Conservation (phyloP, 768 basidiomycete species). For the Lentinula raphanica region DNA sequence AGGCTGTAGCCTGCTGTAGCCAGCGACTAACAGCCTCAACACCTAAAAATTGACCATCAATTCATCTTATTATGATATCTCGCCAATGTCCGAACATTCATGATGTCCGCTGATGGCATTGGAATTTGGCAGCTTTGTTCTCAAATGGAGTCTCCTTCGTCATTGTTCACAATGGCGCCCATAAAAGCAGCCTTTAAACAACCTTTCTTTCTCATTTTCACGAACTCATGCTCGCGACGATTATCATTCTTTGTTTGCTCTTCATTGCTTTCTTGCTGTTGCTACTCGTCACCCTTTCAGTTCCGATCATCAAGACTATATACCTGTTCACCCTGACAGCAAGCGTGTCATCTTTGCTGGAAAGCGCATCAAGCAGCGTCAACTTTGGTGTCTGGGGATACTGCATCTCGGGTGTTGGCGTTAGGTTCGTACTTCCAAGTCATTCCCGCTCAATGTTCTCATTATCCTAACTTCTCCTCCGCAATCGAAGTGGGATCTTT, state of each 20-base stretch:
- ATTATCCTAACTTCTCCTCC: slow-evolving; percentile 11
- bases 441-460: not conserved
- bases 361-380: slow-evolving; percentile 31
- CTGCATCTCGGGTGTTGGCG: slow-evolving; percentile 43
- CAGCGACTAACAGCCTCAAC: no score
- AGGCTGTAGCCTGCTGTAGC: no score
- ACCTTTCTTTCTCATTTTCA: not conserved
- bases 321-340: slow-evolving; percentile 40
- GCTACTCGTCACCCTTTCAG: slow-evolving; percentile 57
- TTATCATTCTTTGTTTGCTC: slow-evolving; percentile 35
- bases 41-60: not conserved
- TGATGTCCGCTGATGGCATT: not conserved
- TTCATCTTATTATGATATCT: slow-evolving; percentile 1
- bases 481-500: slow-evolving; percentile 34
- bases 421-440: slow-evolving; percentile 31
- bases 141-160: not conserved
- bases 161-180: slow-evolving; percentile 6
- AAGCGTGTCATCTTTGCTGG: slow-evolving; percentile 26
- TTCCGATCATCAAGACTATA: slow-evolving; percentile 43
- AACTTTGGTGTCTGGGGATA: slow-evolving; percentile 64
- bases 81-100: not conserved
- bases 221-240: slow-evolving; percentile 17
- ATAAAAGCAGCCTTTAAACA: not conserved
- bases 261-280: slow-evolving; percentile 55
- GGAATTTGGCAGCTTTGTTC: not conserved